Evolutionary conservation across 176 grass and related monocot genomes (phyloP).

Genomic region (Canna indica): DNA sequence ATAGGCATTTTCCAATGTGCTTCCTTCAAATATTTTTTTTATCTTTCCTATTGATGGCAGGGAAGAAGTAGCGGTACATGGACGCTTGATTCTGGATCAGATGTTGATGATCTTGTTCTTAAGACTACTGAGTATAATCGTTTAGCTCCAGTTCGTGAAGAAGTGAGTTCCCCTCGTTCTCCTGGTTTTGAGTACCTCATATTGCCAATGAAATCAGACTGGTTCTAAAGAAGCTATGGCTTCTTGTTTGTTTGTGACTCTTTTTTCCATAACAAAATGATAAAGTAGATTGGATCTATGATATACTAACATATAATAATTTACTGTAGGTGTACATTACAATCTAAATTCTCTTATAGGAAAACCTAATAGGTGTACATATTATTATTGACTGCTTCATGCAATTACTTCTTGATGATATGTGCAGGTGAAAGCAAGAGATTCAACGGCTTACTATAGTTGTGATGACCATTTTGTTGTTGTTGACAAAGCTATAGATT

Average conservation of each 20-base stretch:
- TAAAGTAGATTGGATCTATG: too few species aligned
- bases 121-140: constrained; percentile 46
- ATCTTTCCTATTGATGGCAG: constrained; percentile 26
- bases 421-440: constrained; percentile 67
- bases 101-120: constrained; percentile 72
- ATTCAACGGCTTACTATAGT: constrained; percentile 87
- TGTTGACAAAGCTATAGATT: constrained; percentile 86
- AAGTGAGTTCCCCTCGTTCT: constrained; percentile 26
- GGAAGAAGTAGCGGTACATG: constrained; percentile 75
- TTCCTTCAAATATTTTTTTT: background rate
- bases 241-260: too few species aligned
- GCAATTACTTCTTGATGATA: constrained; percentile 25
- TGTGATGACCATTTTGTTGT: constrained; percentile 96
- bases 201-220: too few species aligned
- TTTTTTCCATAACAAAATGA: background rate
- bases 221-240: too few species aligned
- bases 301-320: too few species aligned
- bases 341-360: constrained; percentile 1
- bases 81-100: constrained; percentile 77
- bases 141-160: constrained; percentile 83
- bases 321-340: too few species aligned
- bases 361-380: too few species aligned
- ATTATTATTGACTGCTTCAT: too few species aligned
- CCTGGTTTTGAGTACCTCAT: background rate
- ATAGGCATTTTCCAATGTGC: background rate